A percentile compares a stretch with the other conserved stretches of the same genome.
These are phyloP conservation scores for Aspergillus taichungensis DNA, from an alignment of 495 filamentous ascomycete genomes.

Conservation along the genomic window DNA sequence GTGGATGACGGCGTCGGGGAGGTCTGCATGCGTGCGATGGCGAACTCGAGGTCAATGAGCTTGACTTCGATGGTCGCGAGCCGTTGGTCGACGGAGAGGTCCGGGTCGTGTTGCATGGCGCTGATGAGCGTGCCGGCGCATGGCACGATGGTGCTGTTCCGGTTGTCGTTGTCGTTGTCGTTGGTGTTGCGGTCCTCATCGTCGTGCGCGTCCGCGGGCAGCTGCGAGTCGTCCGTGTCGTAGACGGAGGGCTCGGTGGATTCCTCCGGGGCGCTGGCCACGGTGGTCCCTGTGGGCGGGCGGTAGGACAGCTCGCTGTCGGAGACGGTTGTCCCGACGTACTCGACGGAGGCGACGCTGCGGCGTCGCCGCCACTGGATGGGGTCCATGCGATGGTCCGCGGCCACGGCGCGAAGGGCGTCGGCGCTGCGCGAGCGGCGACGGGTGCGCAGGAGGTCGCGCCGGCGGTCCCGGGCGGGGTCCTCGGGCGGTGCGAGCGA, in stretches of 20 bases:
- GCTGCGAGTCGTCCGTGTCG: too few relatives aligned
- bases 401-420: constrained; percentile 16
- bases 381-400: constrained; percentile 19
- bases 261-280: constrained; percentile 21
- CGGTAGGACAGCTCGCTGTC: constrained; percentile 19
- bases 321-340: constrained; percentile 13
- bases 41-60: constrained; percentile 47
- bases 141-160: constrained; percentile 21
- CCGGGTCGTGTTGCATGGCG: constrained; percentile 38
- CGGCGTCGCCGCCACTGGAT: constrained; percentile 21
- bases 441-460: constrained; percentile 15
- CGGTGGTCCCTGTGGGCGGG: constrained; percentile 24
- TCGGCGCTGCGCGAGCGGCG: constrained; percentile 26
- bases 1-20: constrained; percentile 9
- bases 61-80: constrained; percentile 46
- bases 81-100: constrained; percentile 41
- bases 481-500: constrained; percentile 3
- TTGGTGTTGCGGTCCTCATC: constrained; percentile 1
- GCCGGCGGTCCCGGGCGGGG: constrained; percentile 12
- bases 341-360: constrained; percentile 12
- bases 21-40: constrained; percentile 44
- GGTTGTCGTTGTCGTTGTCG: constrained; percentile 7
- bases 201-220: background rate
- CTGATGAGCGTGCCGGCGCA: constrained; percentile 35
- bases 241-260: constrained; percentile 17